Evolutionary conservation across 345 rosid species (phyloP).

Genomic region (Firmiana major): DNA sequence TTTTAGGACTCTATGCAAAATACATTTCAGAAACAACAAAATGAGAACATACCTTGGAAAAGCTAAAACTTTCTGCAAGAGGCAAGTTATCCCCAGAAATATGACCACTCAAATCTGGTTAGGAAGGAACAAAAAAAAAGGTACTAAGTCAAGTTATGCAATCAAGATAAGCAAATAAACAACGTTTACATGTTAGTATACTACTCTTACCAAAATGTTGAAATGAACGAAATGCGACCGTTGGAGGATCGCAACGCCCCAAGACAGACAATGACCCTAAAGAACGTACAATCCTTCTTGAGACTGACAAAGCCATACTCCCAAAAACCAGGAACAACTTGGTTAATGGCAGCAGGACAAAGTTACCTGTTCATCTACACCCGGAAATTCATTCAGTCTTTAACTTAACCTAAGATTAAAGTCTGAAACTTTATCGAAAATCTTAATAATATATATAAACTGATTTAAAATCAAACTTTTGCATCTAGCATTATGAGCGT

Average conservation of each 20-base stretch:
- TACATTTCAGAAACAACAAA: not conserved
- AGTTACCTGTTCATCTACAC: not conserved
- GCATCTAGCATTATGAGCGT: not conserved
- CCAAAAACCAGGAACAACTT: not conserved
- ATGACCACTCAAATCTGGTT: slow-evolving; percentile 1
- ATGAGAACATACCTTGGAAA: slow-evolving; percentile 22
- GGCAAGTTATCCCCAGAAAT: slow-evolving; percentile 17
- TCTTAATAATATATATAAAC: not conserved
- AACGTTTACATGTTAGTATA: not conserved
- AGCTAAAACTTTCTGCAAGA: slow-evolving; percentile 15
- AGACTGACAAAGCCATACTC: slow-evolving; percentile 45
- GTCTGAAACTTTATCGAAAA: not conserved
- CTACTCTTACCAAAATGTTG: slow-evolving; percentile 16
- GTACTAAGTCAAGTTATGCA: not conserved
- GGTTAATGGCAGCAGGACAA: not conserved
- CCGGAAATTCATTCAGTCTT: not conserved
- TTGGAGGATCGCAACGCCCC: slow-evolving; percentile 13
- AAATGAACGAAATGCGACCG: slow-evolving; percentile 6
- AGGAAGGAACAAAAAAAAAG: not conserved
- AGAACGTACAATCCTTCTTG: slow-evolving; percentile 31
- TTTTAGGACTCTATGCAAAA: not conserved
- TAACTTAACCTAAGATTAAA: not conserved
- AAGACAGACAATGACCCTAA: slow-evolving; percentile 32
- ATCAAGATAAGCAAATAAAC: not conserved
- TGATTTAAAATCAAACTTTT: not conserved